Percentiles rank a stretch among this genome's conserved stretches.
Conservation (phyloP, 2,329 filamentous ascomycete species). For the Ophiostoma novo-ulmi region DNA sequence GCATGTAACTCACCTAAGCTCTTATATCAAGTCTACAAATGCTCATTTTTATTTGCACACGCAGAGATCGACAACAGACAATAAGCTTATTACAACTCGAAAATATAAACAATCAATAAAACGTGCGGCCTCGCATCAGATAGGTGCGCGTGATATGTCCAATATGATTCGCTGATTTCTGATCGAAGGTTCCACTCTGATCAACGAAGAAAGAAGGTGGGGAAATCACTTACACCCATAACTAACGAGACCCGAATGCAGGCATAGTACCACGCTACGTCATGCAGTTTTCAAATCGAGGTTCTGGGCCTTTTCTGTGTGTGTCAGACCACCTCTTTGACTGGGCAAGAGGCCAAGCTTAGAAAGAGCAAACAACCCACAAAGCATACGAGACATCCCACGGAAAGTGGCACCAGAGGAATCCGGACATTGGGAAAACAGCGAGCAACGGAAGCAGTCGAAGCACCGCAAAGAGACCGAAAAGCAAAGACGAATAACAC, state of each 20-base stretch:
- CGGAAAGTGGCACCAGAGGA: neutral
- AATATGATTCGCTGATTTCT: neutral
- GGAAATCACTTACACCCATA: neutral
- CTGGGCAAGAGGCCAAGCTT: neutral
- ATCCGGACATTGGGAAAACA: neutral
- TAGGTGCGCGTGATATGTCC: neutral
- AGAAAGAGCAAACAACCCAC: neutral
- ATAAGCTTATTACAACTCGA: neutral
- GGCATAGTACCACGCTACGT: neutral
- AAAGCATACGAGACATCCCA: conserved; percentile 11
- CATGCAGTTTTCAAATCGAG: neutral
- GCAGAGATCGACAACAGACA: neutral
- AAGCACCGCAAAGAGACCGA: neutral
- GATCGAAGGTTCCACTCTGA: neutral
- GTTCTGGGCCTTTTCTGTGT: neutral
- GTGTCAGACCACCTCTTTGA: conserved; percentile 14
- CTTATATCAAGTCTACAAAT: neutral
- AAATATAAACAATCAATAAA: neutral
- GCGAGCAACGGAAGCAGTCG: neutral
- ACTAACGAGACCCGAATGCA: neutral
- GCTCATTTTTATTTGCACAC: neutral
- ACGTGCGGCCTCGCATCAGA: neutral
- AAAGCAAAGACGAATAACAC: neutral
- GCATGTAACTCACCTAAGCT: neutral
- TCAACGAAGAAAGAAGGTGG: neutral